Conservation (phyloP, 2,329 filamentous ascomycete genomes). For the Aspergillus tamarii region DNA sequence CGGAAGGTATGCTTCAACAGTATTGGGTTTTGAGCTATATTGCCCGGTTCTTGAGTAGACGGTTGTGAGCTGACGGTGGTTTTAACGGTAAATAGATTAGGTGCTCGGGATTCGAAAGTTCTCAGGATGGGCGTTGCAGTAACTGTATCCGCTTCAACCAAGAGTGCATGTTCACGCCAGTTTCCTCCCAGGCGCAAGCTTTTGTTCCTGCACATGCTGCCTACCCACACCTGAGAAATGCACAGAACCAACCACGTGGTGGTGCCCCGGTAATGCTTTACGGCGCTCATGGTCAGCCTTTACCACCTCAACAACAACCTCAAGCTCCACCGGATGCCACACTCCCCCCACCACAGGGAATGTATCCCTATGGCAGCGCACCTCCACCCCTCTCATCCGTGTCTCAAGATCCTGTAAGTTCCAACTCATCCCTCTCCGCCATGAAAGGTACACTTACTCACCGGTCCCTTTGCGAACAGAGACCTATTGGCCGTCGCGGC, state of each 20-base stretch:
- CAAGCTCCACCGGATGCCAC: constrained; percentile 39
- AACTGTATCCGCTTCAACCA: constrained; percentile 76
- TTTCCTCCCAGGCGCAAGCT: constrained; percentile 73
- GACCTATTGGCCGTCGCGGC: constrained; percentile 46
- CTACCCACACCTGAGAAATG: constrained; percentile 58
- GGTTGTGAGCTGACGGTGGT: constrained; percentile 14
- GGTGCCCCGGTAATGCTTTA: constrained; percentile 47
- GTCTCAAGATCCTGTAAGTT: constrained; percentile 52
- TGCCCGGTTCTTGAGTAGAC: background rate
- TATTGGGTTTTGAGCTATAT: background rate
- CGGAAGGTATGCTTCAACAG: constrained; percentile 48
- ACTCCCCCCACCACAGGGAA: constrained; percentile 44
- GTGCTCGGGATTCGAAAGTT: constrained; percentile 74
- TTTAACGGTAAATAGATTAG: constrained; percentile 60
- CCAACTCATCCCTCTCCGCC: constrained; percentile 22
- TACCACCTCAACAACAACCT: constrained; percentile 49
- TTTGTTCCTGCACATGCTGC: constrained; percentile 74
- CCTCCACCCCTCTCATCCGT: constrained; percentile 41
- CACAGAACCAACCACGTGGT: constrained; percentile 34
- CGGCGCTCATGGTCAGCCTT: constrained; percentile 54
- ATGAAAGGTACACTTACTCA: constrained; percentile 16
- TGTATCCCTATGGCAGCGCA: constrained; percentile 44
- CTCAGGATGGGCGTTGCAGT: constrained; percentile 70
- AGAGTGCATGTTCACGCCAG: constrained; percentile 76
- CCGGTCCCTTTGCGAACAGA: constrained; percentile 27